A percentile compares a stretch with the other conserved stretches of the same genome.
These are phyloP conservation scores for Candida gigantensis DNA, from an alignment of 1,139 yeast species.

Conservation along the genomic window DNA sequence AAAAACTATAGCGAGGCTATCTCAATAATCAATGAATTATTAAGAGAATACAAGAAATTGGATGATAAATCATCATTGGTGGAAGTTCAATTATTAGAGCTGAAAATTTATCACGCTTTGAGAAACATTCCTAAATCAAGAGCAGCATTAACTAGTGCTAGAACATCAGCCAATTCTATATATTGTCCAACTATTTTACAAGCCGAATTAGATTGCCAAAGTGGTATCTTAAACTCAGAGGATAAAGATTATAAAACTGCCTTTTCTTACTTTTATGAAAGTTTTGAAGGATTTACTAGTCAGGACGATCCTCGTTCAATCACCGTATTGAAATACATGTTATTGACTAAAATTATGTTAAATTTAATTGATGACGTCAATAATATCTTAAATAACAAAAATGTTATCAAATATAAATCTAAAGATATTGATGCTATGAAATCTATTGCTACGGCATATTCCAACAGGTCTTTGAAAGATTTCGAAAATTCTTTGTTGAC, in stretches of 20 bases:
- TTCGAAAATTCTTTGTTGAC: slow-evolving; percentile 77
- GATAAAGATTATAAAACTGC: slow-evolving; percentile 97
- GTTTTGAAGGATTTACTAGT: slow-evolving; percentile 81
- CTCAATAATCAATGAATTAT: slow-evolving; percentile 65
- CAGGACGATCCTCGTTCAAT: slow-evolving; percentile 69
- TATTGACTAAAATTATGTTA: slow-evolving; percentile 90
- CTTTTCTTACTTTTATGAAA: slow-evolving; percentile 89
- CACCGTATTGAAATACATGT: slow-evolving; percentile 85
- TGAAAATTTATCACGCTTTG: slow-evolving; percentile 86
- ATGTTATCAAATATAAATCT: slow-evolving; percentile 78
- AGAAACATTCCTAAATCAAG: slow-evolving; percentile 91
- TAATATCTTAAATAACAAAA: slow-evolving; percentile 72
- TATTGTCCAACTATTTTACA: slow-evolving; percentile 94
- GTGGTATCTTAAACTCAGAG: slow-evolving; percentile 95
- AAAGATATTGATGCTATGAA: slow-evolving; percentile 85
- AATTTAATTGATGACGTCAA: slow-evolving; percentile 85
- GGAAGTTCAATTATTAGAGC: slow-evolving; percentile 91
- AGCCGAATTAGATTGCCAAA: slow-evolving; percentile 93
- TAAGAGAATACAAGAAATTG: slow-evolving; percentile 84
- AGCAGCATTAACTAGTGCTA: slow-evolving; percentile 91
- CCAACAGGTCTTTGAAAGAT: slow-evolving; percentile 86
- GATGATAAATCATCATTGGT: slow-evolving; percentile 95
- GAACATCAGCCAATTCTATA: slow-evolving; percentile 94
- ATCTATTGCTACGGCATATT: slow-evolving; percentile 86
- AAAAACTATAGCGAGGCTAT: slow-evolving; percentile 71